Percentiles rank a stretch among this genome's conserved stretches.
Conservation (phyloP, 208 protist genomes). For the Zelonia costaricensis region DNA sequence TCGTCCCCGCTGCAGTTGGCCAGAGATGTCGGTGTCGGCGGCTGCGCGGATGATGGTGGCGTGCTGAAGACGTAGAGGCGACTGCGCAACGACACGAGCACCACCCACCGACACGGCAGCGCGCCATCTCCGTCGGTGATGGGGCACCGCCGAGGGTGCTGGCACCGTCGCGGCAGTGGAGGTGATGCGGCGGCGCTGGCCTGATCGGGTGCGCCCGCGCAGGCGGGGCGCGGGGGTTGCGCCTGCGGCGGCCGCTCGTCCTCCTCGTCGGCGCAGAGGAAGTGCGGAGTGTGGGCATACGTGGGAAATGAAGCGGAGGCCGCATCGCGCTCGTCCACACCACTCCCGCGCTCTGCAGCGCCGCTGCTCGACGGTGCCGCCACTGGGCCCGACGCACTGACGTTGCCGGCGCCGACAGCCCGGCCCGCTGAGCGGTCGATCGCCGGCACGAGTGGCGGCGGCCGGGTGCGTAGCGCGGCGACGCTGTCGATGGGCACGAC, state of each 20-base stretch:
- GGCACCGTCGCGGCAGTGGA: not conserved
- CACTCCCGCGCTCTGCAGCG: too few relatives aligned
- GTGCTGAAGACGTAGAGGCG: conserved; percentile 47
- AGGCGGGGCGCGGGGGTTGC: too few relatives aligned
- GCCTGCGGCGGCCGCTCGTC: not conserved
- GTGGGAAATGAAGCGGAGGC: conserved; percentile 1
- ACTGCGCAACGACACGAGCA: conserved; percentile 32
- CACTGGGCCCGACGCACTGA: too few relatives aligned
- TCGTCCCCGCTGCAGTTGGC: too few relatives aligned
- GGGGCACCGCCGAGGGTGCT: too few relatives aligned
- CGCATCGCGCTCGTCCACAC: not conserved
- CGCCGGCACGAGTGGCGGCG: too few relatives aligned
- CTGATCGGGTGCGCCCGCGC: not conserved
- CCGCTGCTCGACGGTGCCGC: too few relatives aligned
- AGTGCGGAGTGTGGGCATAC: conserved; percentile 31
- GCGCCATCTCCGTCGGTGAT: not conserved
- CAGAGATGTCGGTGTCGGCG: too few relatives aligned
- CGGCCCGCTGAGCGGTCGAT: too few relatives aligned
- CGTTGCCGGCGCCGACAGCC: too few relatives aligned
- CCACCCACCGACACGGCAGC: conserved; percentile 21
- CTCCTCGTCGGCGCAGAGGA: conserved; percentile 24
- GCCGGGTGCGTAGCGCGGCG: not conserved
- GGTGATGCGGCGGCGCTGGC: not conserved
- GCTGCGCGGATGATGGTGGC: not conserved
- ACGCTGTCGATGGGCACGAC: conserved; percentile 12